Base-by-base conservation (phyloP, 108 stramenopile genomes). In the Nitzschia sp. region DNA sequence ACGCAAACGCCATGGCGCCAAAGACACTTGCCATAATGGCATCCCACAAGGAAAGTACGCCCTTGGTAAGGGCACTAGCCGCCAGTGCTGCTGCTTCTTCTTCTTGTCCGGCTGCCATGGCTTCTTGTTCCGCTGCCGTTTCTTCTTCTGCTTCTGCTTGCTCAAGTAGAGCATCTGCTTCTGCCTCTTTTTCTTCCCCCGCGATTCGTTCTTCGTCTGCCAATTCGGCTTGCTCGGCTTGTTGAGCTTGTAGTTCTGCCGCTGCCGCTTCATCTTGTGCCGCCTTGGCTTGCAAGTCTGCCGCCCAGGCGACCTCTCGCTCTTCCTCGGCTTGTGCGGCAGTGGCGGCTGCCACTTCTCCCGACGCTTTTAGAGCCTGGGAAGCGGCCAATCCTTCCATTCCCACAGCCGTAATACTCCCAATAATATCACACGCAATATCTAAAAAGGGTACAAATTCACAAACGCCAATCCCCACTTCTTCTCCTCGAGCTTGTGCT, bases 401-500 rank as follows among this genome's bases (percentile, higher is more conserved):
- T 33, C 56, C 56, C 15, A 58, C 56, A 18, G 56, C 56, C 6
- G 56, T 58, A 13, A 58, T 33, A 6, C 56, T 28, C 28, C 56
- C 56, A 29, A 58, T 28, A 6, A 58, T 28, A n/a, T 58, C 56
- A 58, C 56, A 58, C 6, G 56, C 56, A 13, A 58, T 17, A 58
- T 58, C 56, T 4, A 58, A 29, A 11, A 58, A 32, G 3, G 56
- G 56, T 18, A 58, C 21, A 23, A 58, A 33, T 58, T 58, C 56
- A 29, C 56, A 58, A 58, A 58, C 15, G 4, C 15, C 56, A 58
- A 58, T 58, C n/a, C 56, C 56, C 5, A 58, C 30, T n/a, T 58
- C 56, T 33, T 58, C 56, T n/a, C 56, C 56, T 11, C 56, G 56
- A 24, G 56, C 56, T 58, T 58, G 56, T 18, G 56, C 56, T 29